Conservation (phyloP, 1,284 basidiomycete genomes). For the Gomphus bonarii region DNA sequence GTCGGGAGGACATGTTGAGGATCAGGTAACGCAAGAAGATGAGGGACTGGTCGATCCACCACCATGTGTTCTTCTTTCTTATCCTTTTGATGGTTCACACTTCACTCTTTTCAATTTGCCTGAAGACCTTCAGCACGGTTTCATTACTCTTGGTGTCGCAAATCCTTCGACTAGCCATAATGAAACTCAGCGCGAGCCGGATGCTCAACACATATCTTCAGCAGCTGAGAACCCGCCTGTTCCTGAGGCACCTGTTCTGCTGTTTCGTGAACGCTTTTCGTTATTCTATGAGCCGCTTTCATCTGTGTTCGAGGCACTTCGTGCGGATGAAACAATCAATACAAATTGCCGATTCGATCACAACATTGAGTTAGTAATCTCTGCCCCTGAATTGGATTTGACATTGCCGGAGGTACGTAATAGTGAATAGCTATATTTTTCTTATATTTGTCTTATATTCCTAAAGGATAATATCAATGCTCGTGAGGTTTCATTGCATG, state of each 20-base stretch:
- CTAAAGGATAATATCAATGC: constrained; percentile 62
- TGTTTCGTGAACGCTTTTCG: constrained; percentile 51
- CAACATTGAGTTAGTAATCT: constrained; percentile 48
- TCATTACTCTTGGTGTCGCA: neutral
- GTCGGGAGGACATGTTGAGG: neutral
- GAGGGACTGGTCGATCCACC: constrained; percentile 70
- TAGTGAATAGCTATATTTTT: neutral
- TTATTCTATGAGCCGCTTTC: constrained; percentile 66
- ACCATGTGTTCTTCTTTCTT: constrained; percentile 50
- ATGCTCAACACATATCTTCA: neutral
- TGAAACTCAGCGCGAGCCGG: neutral
- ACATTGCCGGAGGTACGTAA: constrained; percentile 50
- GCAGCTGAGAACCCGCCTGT: constrained; percentile 13
- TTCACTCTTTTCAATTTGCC: constrained; percentile 53
- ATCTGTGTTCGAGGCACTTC: constrained; percentile 55
- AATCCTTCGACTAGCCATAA: neutral
- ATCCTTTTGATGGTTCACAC: constrained; percentile 31
- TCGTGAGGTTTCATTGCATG: constrained; percentile 61
- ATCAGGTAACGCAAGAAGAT: constrained; percentile 1
- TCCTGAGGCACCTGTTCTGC: constrained; percentile 21
- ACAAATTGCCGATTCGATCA: constrained; percentile 35
- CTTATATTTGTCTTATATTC: neutral
- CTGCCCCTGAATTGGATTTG: constrained; percentile 57
- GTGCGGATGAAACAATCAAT: constrained; percentile 40
- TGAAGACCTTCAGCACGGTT: neutral